Evolutionary conservation across 441 rosid species (phyloP).

Genomic region (Viola pubescens): DNA sequence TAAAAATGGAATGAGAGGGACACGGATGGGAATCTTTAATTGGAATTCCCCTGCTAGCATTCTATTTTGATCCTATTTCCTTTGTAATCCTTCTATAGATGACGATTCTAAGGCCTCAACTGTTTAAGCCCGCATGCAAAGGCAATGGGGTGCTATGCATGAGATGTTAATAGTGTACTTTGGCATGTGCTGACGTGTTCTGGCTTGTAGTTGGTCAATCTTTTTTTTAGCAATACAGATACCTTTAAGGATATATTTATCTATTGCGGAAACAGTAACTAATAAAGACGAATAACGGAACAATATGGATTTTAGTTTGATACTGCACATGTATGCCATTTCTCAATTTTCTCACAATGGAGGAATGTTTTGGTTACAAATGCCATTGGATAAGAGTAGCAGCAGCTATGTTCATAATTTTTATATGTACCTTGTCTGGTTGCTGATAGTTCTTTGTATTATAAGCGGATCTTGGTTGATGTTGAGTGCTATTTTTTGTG

Average conservation of each 20-base stretch:
- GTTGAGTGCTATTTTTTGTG: conserved; percentile 14
- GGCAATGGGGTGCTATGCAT: background rate
- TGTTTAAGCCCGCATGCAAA: background rate
- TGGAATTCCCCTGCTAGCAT: too few species aligned
- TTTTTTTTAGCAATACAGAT: too few species aligned
- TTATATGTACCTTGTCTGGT: background rate
- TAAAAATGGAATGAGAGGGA: too few species aligned
- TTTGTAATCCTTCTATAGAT: too few species aligned
- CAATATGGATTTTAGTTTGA: background rate
- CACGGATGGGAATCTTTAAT: too few species aligned
- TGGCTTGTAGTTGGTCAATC: too few species aligned
- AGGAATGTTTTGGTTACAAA: background rate
- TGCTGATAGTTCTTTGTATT: background rate
- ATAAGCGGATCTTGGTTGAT: conserved; percentile 3
- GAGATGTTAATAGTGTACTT: background rate
- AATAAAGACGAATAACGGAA: background rate
- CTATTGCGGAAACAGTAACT: background rate
- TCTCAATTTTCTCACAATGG: background rate
- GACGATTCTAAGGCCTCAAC: background rate
- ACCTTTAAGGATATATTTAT: background rate
- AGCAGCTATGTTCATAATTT: background rate
- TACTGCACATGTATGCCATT: background rate
- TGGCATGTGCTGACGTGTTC: background rate
- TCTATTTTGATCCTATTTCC: too few species aligned
- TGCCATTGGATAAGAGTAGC: background rate